Conservation (phyloP, 257 asterid species). For the Solanum piurae region DNA sequence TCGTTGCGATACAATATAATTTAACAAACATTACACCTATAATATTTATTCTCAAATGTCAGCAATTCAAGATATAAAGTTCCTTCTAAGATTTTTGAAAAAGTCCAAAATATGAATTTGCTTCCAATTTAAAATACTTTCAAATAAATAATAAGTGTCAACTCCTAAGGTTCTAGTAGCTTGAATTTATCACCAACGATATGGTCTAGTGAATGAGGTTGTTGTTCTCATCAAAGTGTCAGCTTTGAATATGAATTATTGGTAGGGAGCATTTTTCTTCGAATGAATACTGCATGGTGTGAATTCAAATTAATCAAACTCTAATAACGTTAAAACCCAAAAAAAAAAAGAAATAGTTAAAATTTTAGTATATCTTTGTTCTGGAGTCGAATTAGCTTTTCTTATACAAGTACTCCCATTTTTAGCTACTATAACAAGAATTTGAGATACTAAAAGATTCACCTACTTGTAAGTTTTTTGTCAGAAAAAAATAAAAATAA, state of each 20-base stretch:
- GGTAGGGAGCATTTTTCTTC: not conserved
- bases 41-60: not conserved
- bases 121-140: not conserved
- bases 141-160: not conserved
- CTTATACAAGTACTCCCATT: not conserved
- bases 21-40: not conserved
- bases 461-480: not conserved
- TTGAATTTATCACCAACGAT: not conserved
- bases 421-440: not conserved
- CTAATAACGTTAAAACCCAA: too few species aligned
- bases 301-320: not conserved
- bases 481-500: not conserved
- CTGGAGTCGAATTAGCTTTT: not conserved
- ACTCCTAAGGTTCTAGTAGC: not conserved
- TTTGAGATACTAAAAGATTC: not conserved
- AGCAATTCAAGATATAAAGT: not conserved
- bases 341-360: too few species aligned
- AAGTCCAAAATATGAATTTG: not conserved
- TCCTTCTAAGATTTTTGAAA: not conserved
- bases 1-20: not conserved
- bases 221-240: rapidly evolving
- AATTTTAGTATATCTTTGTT: not conserved
- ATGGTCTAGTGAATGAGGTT: not conserved
- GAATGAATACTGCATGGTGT: rapidly evolving
- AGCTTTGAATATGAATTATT: not conserved